phyloP scores from a whole-genome alignment of 75 land plant species.

The Selaginella moellendorffii region DNA sequence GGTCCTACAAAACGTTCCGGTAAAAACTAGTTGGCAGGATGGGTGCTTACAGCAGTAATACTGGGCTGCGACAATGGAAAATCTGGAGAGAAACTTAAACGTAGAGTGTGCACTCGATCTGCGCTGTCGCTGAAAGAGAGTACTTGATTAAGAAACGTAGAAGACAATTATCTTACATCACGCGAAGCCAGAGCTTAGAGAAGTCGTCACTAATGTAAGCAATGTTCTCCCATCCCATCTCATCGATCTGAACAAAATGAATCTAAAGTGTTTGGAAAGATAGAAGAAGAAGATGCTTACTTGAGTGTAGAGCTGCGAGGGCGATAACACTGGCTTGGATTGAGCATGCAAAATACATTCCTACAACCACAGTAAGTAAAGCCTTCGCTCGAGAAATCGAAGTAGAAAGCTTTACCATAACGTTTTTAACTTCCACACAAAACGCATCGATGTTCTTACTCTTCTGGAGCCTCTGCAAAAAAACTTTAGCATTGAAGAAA shows the following conservation, averaged over 20 bases:
- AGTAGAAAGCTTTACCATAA: not conserved
- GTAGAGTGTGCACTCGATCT: constrained; percentile 27
- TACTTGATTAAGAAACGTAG: no score
- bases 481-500: no score
- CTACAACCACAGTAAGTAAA: not conserved
- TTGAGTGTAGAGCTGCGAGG: constrained; percentile 18
- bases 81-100: constrained; percentile 18
- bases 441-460: not conserved
- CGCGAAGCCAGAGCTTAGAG: constrained; percentile 15
- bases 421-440: not conserved
- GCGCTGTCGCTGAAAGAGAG: constrained; percentile 21
- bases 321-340: constrained; percentile 13
- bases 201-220: constrained; percentile 14
- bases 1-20: no score
- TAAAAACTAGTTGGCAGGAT: no score
- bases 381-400: not conserved
- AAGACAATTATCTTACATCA: constrained; percentile 19
- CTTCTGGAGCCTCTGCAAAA: not conserved
- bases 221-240: constrained; percentile 21
- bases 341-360: constrained; percentile 17
- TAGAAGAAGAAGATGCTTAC: constrained; percentile 6
- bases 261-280: not conserved
- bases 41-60: constrained; percentile 27
- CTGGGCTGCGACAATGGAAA: constrained; percentile 27
- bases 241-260: constrained; percentile 17